Conservation (phyloP, 2,329 filamentous ascomycete species). For the Ilyonectria robusta region DNA sequence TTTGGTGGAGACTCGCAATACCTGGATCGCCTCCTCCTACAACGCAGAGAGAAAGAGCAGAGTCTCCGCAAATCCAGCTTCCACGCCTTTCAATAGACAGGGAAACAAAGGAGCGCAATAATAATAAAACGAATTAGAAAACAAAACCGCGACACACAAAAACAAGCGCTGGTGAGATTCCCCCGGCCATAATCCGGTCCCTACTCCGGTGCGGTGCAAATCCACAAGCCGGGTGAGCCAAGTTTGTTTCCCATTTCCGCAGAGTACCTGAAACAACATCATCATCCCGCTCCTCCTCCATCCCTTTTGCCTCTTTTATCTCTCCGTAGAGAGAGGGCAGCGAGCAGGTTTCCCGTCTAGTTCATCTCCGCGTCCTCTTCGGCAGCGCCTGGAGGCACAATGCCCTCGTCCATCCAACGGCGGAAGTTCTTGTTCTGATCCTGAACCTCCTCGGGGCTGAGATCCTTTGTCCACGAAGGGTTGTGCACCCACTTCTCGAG, state of each 20-base stretch:
- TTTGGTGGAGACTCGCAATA: constrained; percentile 26
- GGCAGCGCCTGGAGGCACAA: constrained; percentile 53
- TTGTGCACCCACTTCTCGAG: constrained; percentile 87
- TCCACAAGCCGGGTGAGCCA: constrained; percentile 16
- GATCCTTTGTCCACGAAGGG: constrained; percentile 83
- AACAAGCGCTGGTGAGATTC: constrained; percentile 41
- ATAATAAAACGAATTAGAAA: constrained; percentile 23
- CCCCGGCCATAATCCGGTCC: constrained; percentile 31
- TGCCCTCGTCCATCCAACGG: constrained; percentile 67
- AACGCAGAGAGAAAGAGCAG: constrained; percentile 15
- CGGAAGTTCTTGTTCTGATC: constrained; percentile 78
- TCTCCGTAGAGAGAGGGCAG: background rate
- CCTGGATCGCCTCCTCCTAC: constrained; percentile 9
- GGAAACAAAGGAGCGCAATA: constrained; percentile 34
- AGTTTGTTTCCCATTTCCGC: constrained; percentile 26
- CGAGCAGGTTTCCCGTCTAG: constrained; percentile 34
- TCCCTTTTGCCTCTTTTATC: background rate
- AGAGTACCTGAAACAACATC: constrained; percentile 21
- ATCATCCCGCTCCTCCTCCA: constrained; percentile 23
- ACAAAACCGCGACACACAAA: constrained; percentile 30
- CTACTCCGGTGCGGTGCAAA: constrained; percentile 9
- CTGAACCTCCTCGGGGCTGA: constrained; percentile 83
- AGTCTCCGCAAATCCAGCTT: constrained; percentile 25
- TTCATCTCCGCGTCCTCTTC: constrained; percentile 53
- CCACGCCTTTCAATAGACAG: constrained; percentile 26